Conservation (phyloP, 2,329 filamentous ascomycete species). For the Monosporascus sp. region DNA sequence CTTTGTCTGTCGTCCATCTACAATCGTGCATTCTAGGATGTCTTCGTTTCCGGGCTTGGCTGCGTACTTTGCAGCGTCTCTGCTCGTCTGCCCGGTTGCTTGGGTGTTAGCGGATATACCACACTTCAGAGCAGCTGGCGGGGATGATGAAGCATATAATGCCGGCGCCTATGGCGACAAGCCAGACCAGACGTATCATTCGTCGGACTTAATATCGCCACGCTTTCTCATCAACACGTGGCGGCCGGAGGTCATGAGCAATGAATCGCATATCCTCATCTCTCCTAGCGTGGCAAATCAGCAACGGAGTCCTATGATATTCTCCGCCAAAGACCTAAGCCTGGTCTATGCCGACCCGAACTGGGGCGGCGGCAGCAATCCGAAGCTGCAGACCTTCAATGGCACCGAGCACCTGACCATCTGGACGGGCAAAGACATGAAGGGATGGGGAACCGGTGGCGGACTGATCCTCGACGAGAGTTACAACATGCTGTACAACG, state of each 20-base stretch:
- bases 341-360: conserved; percentile 1
- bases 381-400: background rate
- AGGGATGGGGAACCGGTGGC: background rate
- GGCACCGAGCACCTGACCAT: background rate
- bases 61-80: background rate
- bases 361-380: background rate
- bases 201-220: background rate
- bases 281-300: background rate
- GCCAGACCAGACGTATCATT: conserved; percentile 1
- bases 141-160: background rate
- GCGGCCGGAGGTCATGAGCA: background rate
- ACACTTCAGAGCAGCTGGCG: background rate
- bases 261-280: conserved; percentile 1
- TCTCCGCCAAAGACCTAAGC: conserved; percentile 1
- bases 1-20: background rate
- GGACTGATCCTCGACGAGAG: background rate
- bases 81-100: background rate
- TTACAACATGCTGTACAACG: background rate
- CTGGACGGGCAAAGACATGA: background rate
- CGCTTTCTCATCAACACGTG: background rate
- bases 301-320: background rate
- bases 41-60: background rate
- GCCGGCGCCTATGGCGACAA: background rate
- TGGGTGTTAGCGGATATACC: background rate
- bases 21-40: background rate